Base-by-base conservation (phyloP, 495 filamentous ascomycete species). In the Astrocystis sublimbata region DNA sequence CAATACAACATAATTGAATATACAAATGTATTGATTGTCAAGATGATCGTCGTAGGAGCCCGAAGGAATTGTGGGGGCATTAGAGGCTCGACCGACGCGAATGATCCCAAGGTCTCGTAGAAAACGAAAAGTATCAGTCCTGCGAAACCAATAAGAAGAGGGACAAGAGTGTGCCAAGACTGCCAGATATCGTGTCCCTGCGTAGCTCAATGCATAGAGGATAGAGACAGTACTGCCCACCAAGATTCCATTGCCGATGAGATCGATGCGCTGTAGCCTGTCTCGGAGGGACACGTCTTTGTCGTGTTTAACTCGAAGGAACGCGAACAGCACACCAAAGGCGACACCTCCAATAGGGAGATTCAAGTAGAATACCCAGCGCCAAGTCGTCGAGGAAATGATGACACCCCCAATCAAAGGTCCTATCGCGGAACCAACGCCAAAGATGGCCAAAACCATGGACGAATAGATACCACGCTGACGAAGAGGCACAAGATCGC, bases 401-500 rank as follows among this genome's bases (percentile, higher is more conserved):
- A 40, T 40, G 4, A 15, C 8, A 13, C 36, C 36, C 4, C 36
- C 36, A 15, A 40, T 10, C 2, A 40, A 40, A 10, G 36, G 6
- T 4, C 36, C 36, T 13, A 40, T 10, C 1, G 36, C 12, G 8
- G 12, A 10, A 4, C 8, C 36, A 12, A 40, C n/a, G 12, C 36
- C 36, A 12, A 40, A 40, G 36, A 40, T 13, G 9, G 36, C 13
- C 4, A 92, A n/a, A n/a, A n/a, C 58, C 15, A 78, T 57, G 49
- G 70, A 72, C 64, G 71, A 68, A 47, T 75, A 86, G 83, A 62
- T 84, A 76, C 64, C 87, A 61, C 91, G 84, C 84, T 75, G 69
- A 38, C 74, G 75, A 69, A 90, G 79, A 55, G 86, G 86, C 68
- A 92, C 90, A 51, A 92, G 65, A 79, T 96, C 92, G 12, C 84